Evolutionary conservation across 768 basidiomycete species (phyloP).

Genomic region (Erythrobasidium yunnanense): DNA sequence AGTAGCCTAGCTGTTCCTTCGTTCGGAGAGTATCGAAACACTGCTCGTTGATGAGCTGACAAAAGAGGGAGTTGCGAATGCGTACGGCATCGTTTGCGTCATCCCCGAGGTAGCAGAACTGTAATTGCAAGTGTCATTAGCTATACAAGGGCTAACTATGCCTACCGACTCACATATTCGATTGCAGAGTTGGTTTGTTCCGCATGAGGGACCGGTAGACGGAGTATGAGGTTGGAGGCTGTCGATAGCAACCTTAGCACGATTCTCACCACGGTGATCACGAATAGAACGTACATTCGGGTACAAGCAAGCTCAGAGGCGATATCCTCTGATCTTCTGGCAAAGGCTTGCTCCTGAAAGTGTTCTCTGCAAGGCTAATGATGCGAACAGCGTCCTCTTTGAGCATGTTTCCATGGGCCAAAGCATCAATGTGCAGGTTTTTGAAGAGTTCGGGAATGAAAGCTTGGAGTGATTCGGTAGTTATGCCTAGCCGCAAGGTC

Average conservation of each 20-base stretch:
- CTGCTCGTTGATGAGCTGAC: slow-evolving; percentile 79
- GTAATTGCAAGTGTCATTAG: not conserved
- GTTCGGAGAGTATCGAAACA: slow-evolving; percentile 83
- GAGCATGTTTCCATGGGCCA: slow-evolving; percentile 73
- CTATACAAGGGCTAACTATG: not conserved
- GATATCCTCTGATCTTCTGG: slow-evolving; percentile 50
- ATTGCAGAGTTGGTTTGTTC: slow-evolving; percentile 78
- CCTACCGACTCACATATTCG: slow-evolving; percentile 49
- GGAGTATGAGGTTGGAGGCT: slow-evolving; percentile 53
- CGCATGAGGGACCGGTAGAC: slow-evolving; percentile 60
- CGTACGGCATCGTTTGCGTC: slow-evolving; percentile 55
- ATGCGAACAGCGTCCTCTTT: slow-evolving; percentile 70
- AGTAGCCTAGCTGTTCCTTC: slow-evolving; percentile 88
- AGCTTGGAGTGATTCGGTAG: slow-evolving; percentile 55
- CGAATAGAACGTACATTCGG: slow-evolving; percentile 48
- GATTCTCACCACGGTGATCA: not conserved
- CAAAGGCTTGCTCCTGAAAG: slow-evolving; percentile 52
- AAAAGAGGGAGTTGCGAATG: slow-evolving; percentile 59
- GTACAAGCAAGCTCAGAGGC: slow-evolving; percentile 54
- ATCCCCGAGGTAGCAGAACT: slow-evolving; percentile 65
- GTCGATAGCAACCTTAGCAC: not conserved
- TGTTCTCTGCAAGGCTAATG: slow-evolving; percentile 59
- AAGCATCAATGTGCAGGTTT: slow-evolving; percentile 56
- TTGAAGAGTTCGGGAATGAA: slow-evolving; percentile 56
- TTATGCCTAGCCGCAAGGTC: slow-evolving; percentile 43